Conservation (phyloP, 345 rosid species). For the Lumnitzera littorea region DNA sequence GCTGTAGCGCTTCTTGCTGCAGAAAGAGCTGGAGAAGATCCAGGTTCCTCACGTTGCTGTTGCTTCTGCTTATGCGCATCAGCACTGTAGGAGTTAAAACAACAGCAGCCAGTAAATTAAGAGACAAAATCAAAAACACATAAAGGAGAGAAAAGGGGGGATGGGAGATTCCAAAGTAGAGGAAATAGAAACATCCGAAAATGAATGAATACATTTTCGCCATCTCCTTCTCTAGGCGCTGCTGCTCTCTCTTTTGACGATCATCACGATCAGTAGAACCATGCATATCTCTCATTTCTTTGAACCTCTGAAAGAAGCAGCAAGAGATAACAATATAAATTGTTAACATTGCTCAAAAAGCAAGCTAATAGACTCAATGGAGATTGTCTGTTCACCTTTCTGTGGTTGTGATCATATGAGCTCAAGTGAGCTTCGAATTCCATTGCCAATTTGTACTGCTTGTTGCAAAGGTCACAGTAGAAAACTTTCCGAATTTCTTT, state of each 20-base stretch:
- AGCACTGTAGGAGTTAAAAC: conserved; percentile 37
- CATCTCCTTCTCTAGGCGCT: conserved; percentile 88
- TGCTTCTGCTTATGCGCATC: conserved; percentile 70
- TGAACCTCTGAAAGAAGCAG: conserved; percentile 59
- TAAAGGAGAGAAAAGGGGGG: not conserved
- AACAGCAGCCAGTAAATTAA: not conserved
- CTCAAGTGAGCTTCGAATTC: conserved; percentile 95
- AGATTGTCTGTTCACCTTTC: conserved; percentile 53
- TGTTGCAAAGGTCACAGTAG: conserved; percentile 91
- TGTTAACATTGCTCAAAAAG: not conserved
- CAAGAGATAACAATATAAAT: not conserved
- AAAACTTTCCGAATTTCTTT: conserved; percentile 90
- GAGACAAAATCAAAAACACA: not conserved
- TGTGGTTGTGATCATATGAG: conserved; percentile 97
- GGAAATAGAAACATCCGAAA: too few species aligned
- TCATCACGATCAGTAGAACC: conserved; percentile 87
- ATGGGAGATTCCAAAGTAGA: not conserved
- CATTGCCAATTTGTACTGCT: conserved; percentile 92
- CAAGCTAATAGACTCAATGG: not conserved
- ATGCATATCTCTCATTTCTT: conserved; percentile 95
- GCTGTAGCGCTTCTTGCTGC: conserved; percentile 27
- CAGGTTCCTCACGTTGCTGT: conserved; percentile 45
- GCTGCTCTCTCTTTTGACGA: conserved; percentile 76
- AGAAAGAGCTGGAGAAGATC: conserved; percentile 25
- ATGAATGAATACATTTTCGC: conserved; percentile 42